Evolutionary conservation across 1,284 basidiomycete species (phyloP), one percentile per base, ranked within the genome.

Genomic region (Trichosporon asahii): DNA sequence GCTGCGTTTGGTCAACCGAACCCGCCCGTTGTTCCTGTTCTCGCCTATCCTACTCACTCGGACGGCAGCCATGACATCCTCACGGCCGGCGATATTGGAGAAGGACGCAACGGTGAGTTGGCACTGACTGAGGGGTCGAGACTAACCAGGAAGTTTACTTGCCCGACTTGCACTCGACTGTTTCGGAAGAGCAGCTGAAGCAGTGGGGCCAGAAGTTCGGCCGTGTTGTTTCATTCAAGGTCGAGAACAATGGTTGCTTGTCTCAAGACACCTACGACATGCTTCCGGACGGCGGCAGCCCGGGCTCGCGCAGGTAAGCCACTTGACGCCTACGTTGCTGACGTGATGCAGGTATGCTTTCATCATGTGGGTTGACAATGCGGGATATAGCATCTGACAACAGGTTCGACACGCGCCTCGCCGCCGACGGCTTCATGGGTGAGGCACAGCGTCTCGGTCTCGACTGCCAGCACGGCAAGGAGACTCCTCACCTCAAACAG

Each of bases 401-500:
- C 37, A 79, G 78, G 74, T 79, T 78, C 64, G 74, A 78, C 44
- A 65, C 72, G 2, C 66, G 66, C 14, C 68, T 72, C 2, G 70
- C 76, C 14, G 77, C 79, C 12, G 63, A 65, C n/a, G 57, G 49
- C 5, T 79, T 80, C 65, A 77, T 79, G 68, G 3, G 27, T 5
- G 63, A 66, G 27, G 71, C 80, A 53, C 66, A 60, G n/a, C 23
- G 63, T 15, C 63, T 65, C 15, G 67, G 69, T 8, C 61, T 77
- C 21, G 31, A 71, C 1, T 78, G 75, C 65, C 77, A 77, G 64
- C 76, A 73, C 67, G 79, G 72, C 70, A 78, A 80, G 76, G 80
- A 82, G 65, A 78, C 80, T 49, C 77, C 75, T 25, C 76, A 79
- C 63, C 76, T 77, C 49, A 74, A 79, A 55, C 77, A 76, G 64